Conservation (phyloP, 306 rosid species). For the Quercus parvula region DNA sequence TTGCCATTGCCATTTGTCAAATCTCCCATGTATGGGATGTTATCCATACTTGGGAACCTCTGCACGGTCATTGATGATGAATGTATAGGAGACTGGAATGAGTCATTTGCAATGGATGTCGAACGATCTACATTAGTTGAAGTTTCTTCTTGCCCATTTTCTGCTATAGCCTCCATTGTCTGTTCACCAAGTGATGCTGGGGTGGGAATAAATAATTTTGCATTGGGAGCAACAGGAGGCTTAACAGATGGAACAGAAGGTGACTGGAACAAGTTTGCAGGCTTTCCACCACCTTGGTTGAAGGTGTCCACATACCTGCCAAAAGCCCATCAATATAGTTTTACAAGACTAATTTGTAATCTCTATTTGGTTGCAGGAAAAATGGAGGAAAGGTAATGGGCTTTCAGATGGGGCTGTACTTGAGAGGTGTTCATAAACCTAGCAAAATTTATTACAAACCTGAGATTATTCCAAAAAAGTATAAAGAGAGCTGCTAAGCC, state of each 20-base stretch:
- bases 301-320: conserved; percentile 93
- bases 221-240: conserved; percentile 55
- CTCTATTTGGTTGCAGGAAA: neutral
- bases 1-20: conserved; percentile 1
- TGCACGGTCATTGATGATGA: conserved; percentile 32
- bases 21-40: conserved; percentile 42
- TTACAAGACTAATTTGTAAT: neutral
- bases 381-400: neutral
- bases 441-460: neutral
- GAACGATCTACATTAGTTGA: conserved; percentile 37
- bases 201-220: conserved; percentile 78
- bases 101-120: conserved; percentile 40
- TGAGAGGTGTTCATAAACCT: neutral
- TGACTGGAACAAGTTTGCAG: conserved; percentile 66
- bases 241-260: conserved; percentile 65
- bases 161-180: conserved; percentile 54
- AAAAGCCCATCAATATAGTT: conserved; percentile 18
- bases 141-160: conserved; percentile 57
- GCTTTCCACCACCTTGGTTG: conserved; percentile 72
- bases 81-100: conserved; percentile 38
- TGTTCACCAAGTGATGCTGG: conserved; percentile 48
- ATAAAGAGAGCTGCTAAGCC: neutral
- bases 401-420: neutral
- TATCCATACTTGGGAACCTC: conserved; percentile 67
- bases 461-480: neutral